A percentile compares a stretch with the other conserved stretches of the same genome.
These are phyloP conservation scores for Gossypium sturtianum DNA, from an alignment of 345 rosid species.

Conservation along the genomic window DNA sequence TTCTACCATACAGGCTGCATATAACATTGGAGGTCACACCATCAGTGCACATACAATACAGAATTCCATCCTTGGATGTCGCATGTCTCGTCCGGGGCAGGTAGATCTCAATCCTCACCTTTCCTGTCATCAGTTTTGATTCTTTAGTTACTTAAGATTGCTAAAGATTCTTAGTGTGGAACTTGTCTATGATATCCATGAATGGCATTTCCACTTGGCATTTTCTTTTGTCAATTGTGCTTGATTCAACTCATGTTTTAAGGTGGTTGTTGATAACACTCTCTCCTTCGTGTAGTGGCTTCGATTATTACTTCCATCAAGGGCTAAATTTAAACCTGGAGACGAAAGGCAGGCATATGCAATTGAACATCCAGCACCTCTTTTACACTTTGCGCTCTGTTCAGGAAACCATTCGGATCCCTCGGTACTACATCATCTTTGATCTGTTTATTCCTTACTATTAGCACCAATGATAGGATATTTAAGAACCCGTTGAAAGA, in stretches of 20 bases:
- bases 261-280: slow-evolving; percentile 13
- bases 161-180: neutral
- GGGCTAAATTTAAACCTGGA: slow-evolving; percentile 62
- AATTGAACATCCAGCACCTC: slow-evolving; percentile 62
- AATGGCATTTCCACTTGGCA: too few species aligned
- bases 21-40: slow-evolving; percentile 88
- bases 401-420: slow-evolving; percentile 97
- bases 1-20: slow-evolving; percentile 68
- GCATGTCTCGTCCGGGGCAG: slow-evolving; percentile 96
- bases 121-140: slow-evolving; percentile 9
- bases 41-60: slow-evolving; percentile 78
- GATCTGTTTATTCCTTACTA: neutral
- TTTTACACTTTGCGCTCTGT: slow-evolving; percentile 74
- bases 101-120: slow-evolving; percentile 27
- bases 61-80: slow-evolving; percentile 69
- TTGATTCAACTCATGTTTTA: neutral
- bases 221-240: neutral
- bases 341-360: slow-evolving; percentile 65
- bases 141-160: neutral
- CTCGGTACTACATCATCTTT: slow-evolving; percentile 47
- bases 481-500: neutral
- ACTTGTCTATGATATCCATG: too few species aligned
- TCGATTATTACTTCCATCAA: slow-evolving; percentile 59
- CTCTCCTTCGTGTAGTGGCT: slow-evolving; percentile 62
- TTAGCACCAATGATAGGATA: neutral